Evolutionary conservation across 768 basidiomycete species (phyloP), one percentile per base, ranked within the genome.

Genomic region (Sporobolomyces pararoseus): DNA sequence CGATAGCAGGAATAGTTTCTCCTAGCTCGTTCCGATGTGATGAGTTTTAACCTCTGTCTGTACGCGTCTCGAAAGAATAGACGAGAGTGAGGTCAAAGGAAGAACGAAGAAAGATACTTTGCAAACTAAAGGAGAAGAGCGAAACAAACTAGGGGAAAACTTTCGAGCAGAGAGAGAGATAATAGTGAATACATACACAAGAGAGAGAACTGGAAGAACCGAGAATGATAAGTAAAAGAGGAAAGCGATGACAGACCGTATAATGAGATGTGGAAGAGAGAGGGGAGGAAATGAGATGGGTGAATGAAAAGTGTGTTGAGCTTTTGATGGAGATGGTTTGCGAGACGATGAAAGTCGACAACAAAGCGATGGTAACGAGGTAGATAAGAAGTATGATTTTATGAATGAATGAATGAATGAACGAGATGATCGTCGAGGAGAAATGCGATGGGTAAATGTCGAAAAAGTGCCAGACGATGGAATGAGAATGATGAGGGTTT

Each of bases 81-180:
- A n/a, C n/a, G n/a, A n/a, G n/a, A n/a, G n/a, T n/a, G n/a, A n/a
- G n/a, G n/a, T n/a, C n/a, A n/a, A 10, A 52, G 25, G 5, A 9
- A 29, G 51, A 52, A 12, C 31, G 27, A 32, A 52, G 51, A 52
- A 7, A 52, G 16, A 32, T 10, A 52, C 51, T 47, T 47, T 42
- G 46, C 10, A 47, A 47, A 47, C 46, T 7, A 47, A 47, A 7
- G 6, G 23, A 21, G 23, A 21, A 47, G 46, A 47, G 51, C 6
- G 27, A 52, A 52, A 29, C 49, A 50, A 50, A 50, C 49, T 50
- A 21, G n/a, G n/a, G n/a, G n/a, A n/a, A n/a, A n/a, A n/a, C n/a
- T n/a, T n/a, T n/a, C n/a, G n/a, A n/a, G n/a, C 10, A 29, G 52
- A 54, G 7, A 3, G 54, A 55, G 35, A 55, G 54, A 34, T 23